A percentile compares a stretch with the other conserved stretches of the same genome.
These are phyloP conservation scores for Podospora bellae-mahoneyi DNA, from an alignment of 495 filamentous ascomycete species.

Conservation along the genomic window DNA sequence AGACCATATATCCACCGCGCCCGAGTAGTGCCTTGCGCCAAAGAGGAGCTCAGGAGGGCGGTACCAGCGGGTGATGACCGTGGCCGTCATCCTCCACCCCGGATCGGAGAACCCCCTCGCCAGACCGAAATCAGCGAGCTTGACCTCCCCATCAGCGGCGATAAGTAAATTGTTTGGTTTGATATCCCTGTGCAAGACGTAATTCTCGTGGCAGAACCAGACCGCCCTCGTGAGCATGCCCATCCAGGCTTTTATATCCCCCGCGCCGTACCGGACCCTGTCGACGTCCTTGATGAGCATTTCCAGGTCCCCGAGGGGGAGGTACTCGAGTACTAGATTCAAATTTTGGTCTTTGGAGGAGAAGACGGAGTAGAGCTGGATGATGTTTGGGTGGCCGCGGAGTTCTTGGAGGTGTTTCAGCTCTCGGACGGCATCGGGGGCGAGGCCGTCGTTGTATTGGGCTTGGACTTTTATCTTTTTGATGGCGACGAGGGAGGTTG, in stretches of 20 bases:
- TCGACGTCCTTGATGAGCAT: slow-evolving; percentile 83
- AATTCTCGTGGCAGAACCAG: slow-evolving; percentile 96
- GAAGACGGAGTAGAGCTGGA: slow-evolving; percentile 86
- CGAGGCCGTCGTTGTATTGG: slow-evolving; percentile 77
- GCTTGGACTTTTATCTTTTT: slow-evolving; percentile 97
- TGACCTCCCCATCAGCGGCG: slow-evolving; percentile 86
- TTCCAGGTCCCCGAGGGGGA: slow-evolving; percentile 88
- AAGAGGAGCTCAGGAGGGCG: slow-evolving; percentile 90
- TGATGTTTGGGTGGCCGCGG: slow-evolving; percentile 68
- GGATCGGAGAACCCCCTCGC: slow-evolving; percentile 88
- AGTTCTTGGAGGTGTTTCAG: slow-evolving; percentile 69
- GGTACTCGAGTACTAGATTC: slow-evolving; percentile 88
- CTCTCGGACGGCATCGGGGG: slow-evolving; percentile 92
- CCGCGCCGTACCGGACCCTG: slow-evolving; percentile 59
- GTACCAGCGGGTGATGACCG: slow-evolving; percentile 97
- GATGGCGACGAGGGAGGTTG: slow-evolving; percentile 75
- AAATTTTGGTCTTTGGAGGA: slow-evolving; percentile 86
- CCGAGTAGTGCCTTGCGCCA: slow-evolving; percentile 82
- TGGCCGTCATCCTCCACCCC: slow-evolving; percentile 80
- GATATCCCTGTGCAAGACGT: slow-evolving; percentile 93
- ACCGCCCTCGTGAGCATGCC: slow-evolving; percentile 90
- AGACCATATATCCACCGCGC: slow-evolving; percentile 93
- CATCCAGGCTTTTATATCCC: slow-evolving; percentile 98
- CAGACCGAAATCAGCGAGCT: slow-evolving; percentile 96
- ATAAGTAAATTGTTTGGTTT: slow-evolving; percentile 98